phyloP scores from a whole-genome alignment of 2,329 filamentous ascomycete species.

The Exophiala xenobiotica region DNA sequence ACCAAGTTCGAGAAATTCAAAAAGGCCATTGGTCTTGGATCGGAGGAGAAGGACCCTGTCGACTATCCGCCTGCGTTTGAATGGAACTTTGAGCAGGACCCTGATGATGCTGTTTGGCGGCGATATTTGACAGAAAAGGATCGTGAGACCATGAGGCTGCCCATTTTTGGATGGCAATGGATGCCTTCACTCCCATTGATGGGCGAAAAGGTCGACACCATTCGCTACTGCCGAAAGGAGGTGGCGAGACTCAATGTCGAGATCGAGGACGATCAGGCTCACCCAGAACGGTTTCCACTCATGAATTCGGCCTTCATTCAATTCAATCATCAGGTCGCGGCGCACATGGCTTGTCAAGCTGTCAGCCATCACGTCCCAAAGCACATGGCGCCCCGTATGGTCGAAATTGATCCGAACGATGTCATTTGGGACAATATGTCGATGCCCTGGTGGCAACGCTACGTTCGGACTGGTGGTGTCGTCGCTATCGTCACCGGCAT shows the following conservation, averaged over 20 bases:
- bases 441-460: conserved; percentile 89
- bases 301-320: conserved; percentile 98
- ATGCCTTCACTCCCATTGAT: conserved; percentile 75
- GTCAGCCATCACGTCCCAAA: conserved; percentile 87
- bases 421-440: conserved; percentile 98
- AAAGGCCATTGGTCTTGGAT: conserved; percentile 23
- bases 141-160: conserved; percentile 78
- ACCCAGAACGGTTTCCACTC: conserved; percentile 80
- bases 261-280: conserved; percentile 84
- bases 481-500: conserved; percentile 67
- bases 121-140: conserved; percentile 79
- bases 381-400: conserved; percentile 85
- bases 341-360: conserved; percentile 96
- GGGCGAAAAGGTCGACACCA: conserved; percentile 90
- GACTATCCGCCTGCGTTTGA: conserved; percentile 66
- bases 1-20: conserved; percentile 24
- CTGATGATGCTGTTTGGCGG: conserved; percentile 72
- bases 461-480: conserved; percentile 68
- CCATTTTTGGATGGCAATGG: conserved; percentile 63
- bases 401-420: conserved; percentile 92
- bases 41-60: conserved; percentile 27
- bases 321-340: conserved; percentile 95
- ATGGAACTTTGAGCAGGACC: conserved; percentile 60
- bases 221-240: conserved; percentile 85
- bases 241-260: conserved; percentile 85